These are phyloP conservation scores for Colletotrichum gloeosporioides DNA, from an alignment of 2,329 filamentous ascomycete genomes.

Conservation along the genomic window DNA sequence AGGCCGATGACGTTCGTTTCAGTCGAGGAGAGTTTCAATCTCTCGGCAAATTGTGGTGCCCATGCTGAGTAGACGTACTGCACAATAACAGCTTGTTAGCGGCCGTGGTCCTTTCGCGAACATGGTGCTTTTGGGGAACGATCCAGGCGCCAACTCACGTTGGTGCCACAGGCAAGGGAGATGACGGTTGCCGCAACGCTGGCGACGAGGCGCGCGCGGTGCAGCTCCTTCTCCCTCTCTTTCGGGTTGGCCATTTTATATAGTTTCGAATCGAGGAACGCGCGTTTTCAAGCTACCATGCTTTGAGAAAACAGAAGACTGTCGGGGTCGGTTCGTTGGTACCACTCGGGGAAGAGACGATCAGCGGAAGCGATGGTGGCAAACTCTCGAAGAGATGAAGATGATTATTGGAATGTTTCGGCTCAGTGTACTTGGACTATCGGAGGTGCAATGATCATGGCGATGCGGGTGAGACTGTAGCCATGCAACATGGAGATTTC, in stretches of 20 bases:
- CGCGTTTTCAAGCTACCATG: constrained; percentile 1
- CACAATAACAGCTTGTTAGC: background rate
- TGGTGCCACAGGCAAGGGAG: constrained; percentile 89
- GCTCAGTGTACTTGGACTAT: constrained; percentile 13
- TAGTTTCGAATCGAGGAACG: background rate
- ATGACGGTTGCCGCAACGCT: constrained; percentile 86
- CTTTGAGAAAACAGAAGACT: background rate
- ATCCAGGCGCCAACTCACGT: constrained; percentile 60
- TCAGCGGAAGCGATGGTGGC: background rate
- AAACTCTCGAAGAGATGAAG: background rate
- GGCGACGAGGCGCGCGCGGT: constrained; percentile 76
- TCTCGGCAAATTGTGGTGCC: constrained; percentile 93
- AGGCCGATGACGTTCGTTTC: constrained; percentile 89
- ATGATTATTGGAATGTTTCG: background rate
- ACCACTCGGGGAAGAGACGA: background rate
- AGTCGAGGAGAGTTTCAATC: constrained; percentile 86
- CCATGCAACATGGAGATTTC: background rate
- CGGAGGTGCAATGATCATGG: constrained; percentile 9
- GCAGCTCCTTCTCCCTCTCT: constrained; percentile 55
- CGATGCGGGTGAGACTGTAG: background rate
- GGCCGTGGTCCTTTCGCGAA: background rate
- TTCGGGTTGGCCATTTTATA: constrained; percentile 25
- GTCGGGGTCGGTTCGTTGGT: background rate
- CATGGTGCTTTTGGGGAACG: background rate
- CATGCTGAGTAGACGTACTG: constrained; percentile 99